Percentiles rank a stretch among this genome's conserved stretches.
These are phyloP conservation scores for Cadophora sp. DNA, from an alignment of 2,329 filamentous ascomycete species.

Conservation along the genomic window DNA sequence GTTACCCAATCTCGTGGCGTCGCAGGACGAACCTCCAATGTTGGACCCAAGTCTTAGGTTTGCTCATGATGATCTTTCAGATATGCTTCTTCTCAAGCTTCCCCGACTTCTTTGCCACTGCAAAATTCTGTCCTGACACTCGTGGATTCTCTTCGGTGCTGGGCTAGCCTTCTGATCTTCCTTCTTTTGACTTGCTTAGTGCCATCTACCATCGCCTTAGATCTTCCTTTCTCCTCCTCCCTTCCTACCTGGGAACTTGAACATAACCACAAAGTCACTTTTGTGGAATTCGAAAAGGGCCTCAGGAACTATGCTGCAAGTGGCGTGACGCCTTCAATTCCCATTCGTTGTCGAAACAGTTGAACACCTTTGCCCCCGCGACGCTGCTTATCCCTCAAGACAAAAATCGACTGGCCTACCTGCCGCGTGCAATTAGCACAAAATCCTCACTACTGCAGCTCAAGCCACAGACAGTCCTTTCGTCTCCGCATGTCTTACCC, in stretches of 20 bases:
- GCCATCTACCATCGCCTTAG: conserved; percentile 5
- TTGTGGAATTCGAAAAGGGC: conserved; percentile 18
- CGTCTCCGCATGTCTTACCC: conserved; percentile 33
- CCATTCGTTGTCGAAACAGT: conserved; percentile 39
- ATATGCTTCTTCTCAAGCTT: conserved; percentile 37
- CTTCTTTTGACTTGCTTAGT: conserved; percentile 24
- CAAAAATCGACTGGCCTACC: conserved; percentile 35
- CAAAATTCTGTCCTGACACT: conserved; percentile 25
- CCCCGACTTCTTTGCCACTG: conserved; percentile 29
- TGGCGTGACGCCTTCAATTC: conserved; percentile 37
- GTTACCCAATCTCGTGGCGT: conserved; percentile 42
- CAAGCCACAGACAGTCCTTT: conserved; percentile 39
- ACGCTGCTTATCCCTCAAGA: conserved; percentile 36
- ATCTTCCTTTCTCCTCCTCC: conserved; percentile 23
- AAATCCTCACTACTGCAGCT: conserved; percentile 35
- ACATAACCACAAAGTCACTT: conserved; percentile 22
- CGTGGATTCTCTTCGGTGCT: conserved; percentile 18
- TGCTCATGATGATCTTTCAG: conserved; percentile 34
- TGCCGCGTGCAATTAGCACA: conserved; percentile 41
- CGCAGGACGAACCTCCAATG: conserved; percentile 38
- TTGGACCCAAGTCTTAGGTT: conserved; percentile 36
- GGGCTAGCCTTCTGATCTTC: conserved; percentile 15
- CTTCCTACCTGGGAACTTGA: not conserved
- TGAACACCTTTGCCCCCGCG: conserved; percentile 33
- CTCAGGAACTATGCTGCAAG: conserved; percentile 36